Base-by-base conservation (phyloP, 371 early-diverging fungal species). In the Smittium mucronatum region DNA sequence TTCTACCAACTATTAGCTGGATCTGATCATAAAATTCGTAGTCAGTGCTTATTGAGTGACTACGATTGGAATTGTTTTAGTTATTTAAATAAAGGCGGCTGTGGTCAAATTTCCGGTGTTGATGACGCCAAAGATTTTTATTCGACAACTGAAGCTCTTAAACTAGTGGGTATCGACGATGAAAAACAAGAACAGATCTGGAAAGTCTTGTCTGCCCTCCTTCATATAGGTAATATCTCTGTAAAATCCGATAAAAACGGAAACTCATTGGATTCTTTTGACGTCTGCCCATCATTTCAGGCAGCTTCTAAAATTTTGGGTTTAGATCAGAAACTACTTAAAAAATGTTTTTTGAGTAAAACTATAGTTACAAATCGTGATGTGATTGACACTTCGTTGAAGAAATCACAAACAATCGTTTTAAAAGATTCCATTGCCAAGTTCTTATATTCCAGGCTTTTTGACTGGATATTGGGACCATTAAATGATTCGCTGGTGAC, bases 1-100 rank as follows among this genome's bases (percentile, higher is more conserved):
- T 99, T 99, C 79, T 99, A 99, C 81, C 95, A 91, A 86, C 85
- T 99, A 31, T 90, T 94, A 78, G 86, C 89, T 1, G n/a, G n/a
- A n/a, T 94, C 91, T 67, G 88, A 87, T 16, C 90, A 93, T 2
- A 81, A 87, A 8, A 90, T 87, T 11, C 91, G 93, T 76, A 79
- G 85, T 71, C 89, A 88, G 30, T 84, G 89, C 60, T 80, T 93
- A 1, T 90, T 91, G 1, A 81, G 94, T 32, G 83, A 80, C 2
- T 82, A 86, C 2, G 29, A 63, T 59, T 92, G 85, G 83, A 80
- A 82, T n/a, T 82, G 85, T 67, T 96, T 93, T 81, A 79, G 85
- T 70, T 98, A 95, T 76, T 78, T 94, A 31, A 89, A 87, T 64
- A 94, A 93, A 74, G 91, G 94, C 61, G 91, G 90, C 36, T 78